A percentile compares a stretch with the other conserved stretches of the same genome.
phyloP scores from a whole-genome alignment of 768 basidiomycete genomes.

The Austroboletus eburneus region DNA sequence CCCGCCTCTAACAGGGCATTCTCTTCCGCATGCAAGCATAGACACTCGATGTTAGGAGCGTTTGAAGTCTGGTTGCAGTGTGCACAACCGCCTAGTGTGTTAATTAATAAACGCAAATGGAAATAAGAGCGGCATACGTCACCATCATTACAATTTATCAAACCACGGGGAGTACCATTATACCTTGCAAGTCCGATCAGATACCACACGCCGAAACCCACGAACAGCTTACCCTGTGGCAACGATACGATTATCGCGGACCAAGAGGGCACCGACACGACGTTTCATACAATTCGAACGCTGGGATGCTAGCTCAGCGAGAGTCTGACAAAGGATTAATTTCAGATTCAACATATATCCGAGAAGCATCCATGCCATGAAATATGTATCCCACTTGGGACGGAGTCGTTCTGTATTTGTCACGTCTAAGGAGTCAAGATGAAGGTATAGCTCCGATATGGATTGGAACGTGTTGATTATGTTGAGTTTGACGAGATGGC shows the following conservation, averaged over 20 bases:
- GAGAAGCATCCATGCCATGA: slow-evolving; percentile 63
- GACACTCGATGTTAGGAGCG: slow-evolving; percentile 63
- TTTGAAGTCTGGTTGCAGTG: slow-evolving; percentile 62
- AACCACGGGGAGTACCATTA: slow-evolving; percentile 92
- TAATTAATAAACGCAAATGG: slow-evolving; percentile 39
- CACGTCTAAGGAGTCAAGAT: slow-evolving; percentile 69
- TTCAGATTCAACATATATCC: background rate
- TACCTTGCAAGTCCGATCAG: slow-evolving; percentile 49
- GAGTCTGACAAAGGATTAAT: slow-evolving; percentile 48
- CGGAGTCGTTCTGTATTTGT: slow-evolving; percentile 70
- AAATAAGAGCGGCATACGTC: background rate
- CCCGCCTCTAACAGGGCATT: slow-evolving; percentile 95
- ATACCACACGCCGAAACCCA: background rate
- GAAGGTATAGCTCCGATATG: slow-evolving; percentile 47
- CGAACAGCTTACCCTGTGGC: slow-evolving; percentile 61
- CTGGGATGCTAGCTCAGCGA: slow-evolving; percentile 85
- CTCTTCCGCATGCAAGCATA: slow-evolving; percentile 97
- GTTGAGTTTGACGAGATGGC: slow-evolving; percentile 54
- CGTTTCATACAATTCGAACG: slow-evolving; percentile 97
- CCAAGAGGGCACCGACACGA: slow-evolving; percentile 90
- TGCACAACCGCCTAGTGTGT: slow-evolving; percentile 78
- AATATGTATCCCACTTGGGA: slow-evolving; percentile 94
- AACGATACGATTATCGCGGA: slow-evolving; percentile 75
- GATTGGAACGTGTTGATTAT: slow-evolving; percentile 62
- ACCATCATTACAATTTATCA: slow-evolving; percentile 72